Base-by-base conservation (phyloP, 495 filamentous ascomycete species). In the Aspergillus diversus region DNA sequence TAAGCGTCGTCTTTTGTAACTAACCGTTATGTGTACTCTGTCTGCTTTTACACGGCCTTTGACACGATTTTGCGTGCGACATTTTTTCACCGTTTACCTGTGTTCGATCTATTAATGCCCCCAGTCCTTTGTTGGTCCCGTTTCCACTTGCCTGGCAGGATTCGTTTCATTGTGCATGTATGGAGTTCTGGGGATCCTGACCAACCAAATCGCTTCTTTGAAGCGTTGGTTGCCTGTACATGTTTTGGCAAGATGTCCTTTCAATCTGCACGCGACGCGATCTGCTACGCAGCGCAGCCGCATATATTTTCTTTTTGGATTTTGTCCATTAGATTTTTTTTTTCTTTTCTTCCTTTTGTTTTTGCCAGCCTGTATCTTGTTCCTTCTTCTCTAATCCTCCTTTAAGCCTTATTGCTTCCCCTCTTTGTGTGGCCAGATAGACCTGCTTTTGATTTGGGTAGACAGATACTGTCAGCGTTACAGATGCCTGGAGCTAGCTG, bases 401-500 rank as follows among this genome's bases (percentile, higher is more conserved):
- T 61, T 65, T 57, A 59, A 42, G 31, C 46, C 35, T 56, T 68
- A 55, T 62, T 42, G 17, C 39, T 69, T 55, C 63, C 64, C 37
- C 59, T 43, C 39, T 55, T 48, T 39, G 27, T 39, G 32, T 46
- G 32, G 57, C 59, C 42, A 60, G 46, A 68, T 66, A 67, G 65
- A 67, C 57, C 60, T 65, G 55, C 52, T 33, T 51, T 65, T 34
- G 49, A 52, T n/a, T 61, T 61, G 48, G 60, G 59, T 61, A 63
- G 68, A 67, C 48, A 39, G 49, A 42, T 56, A 33, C 16, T 51
- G 49, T 50, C 33, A 32, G 50, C 34, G 63, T 33, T 55, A 60
- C 69, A 66, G 60, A 66, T 46, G 64, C 64, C 69, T 67, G 65
- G 65, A 59, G 69, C 66, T 55, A 59, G 58, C 63, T 63, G 64